phyloP scores from a whole-genome alignment of 495 filamentous ascomycete species.

The Trichoderma reesei region DNA sequence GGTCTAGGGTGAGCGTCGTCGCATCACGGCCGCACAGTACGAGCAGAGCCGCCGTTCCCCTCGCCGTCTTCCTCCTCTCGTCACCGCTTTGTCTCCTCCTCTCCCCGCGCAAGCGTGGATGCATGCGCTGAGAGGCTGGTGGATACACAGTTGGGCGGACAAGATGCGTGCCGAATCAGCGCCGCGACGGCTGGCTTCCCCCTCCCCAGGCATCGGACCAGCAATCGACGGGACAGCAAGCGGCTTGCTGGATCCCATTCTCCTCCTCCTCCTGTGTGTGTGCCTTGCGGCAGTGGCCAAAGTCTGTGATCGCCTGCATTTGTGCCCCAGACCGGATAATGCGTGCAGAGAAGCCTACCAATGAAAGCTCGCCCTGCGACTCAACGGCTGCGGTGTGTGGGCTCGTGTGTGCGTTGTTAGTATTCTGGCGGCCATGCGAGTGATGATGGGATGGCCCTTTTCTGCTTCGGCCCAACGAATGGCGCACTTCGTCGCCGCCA shows the following conservation, averaged over 20 bases:
- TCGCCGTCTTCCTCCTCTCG: not conserved
- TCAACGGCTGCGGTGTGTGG: not conserved
- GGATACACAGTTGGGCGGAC: slow-evolving; percentile 3
- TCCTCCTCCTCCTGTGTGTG: slow-evolving; percentile 1
- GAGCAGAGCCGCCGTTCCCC: not conserved
- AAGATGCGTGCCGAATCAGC: slow-evolving; percentile 5
- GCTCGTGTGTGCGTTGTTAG: slow-evolving; percentile 2
- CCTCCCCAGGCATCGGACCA: not conserved
- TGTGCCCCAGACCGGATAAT: not conserved
- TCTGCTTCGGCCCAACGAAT: slow-evolving; percentile 2
- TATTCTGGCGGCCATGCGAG: slow-evolving; percentile 2
- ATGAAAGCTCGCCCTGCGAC: not conserved
- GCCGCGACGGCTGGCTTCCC: not conserved
- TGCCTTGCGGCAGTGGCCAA: slow-evolving; percentile 5
- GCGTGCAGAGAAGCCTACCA: not conserved
- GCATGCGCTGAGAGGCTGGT: slow-evolving; percentile 4
- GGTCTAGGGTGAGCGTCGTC: not conserved
- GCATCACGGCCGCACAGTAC: not conserved
- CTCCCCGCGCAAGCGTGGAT: not conserved
- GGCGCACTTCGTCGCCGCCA: not conserved
- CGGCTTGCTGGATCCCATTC: not conserved
- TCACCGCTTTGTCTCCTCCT: not conserved
- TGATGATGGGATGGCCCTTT: not conserved
- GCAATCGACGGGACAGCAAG: not conserved
- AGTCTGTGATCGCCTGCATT: slow-evolving; percentile 8